Evolutionary conservation across 116 monocot species (phyloP).

Genomic region (Zostera marina): DNA sequence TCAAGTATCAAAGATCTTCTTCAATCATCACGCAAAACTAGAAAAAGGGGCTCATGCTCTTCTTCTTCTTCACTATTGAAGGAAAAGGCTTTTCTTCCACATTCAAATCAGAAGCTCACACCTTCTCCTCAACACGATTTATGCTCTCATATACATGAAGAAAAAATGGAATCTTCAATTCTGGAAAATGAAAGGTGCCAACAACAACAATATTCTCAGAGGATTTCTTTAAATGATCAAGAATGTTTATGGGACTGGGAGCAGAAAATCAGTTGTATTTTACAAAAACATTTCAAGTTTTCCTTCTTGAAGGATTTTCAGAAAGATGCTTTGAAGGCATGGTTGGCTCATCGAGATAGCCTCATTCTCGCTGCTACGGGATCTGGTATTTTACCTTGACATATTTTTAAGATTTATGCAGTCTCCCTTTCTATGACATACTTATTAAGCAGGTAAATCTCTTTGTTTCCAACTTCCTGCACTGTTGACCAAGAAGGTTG

Average conservation of each 20-base stretch:
- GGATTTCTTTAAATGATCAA: constrained; percentile 1
- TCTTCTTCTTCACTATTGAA: constrained; percentile 6
- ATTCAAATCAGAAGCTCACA: constrained; percentile 1
- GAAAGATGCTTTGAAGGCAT: constrained; percentile 71
- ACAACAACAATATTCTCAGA: constrained; percentile 5
- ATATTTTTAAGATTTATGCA: neutral
- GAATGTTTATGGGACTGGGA: constrained; percentile 26
- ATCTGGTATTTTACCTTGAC: constrained; percentile 43
- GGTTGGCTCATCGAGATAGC: constrained; percentile 56
- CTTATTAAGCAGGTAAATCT: constrained; percentile 71
- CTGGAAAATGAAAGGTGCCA: constrained; percentile 9
- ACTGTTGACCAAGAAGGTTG: constrained; percentile 57
- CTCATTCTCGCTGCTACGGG: constrained; percentile 96
- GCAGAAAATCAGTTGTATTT: constrained; percentile 18
- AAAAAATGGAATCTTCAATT: constrained; percentile 5
- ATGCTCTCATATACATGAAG: constrained; percentile 2
- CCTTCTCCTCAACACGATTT: constrained; percentile 6
- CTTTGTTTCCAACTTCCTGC: constrained; percentile 97
- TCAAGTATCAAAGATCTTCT: constrained; percentile 51
- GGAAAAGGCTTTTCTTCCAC: neutral
- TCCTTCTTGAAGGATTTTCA: constrained; percentile 76
- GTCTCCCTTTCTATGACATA: neutral
- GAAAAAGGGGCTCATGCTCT: constrained; percentile 6
- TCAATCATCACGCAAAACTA: constrained; percentile 13
- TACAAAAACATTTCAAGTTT: constrained; percentile 74